Conservation (phyloP, 2,329 filamentous ascomycete species). For the Fusarium sambucinum region DNA sequence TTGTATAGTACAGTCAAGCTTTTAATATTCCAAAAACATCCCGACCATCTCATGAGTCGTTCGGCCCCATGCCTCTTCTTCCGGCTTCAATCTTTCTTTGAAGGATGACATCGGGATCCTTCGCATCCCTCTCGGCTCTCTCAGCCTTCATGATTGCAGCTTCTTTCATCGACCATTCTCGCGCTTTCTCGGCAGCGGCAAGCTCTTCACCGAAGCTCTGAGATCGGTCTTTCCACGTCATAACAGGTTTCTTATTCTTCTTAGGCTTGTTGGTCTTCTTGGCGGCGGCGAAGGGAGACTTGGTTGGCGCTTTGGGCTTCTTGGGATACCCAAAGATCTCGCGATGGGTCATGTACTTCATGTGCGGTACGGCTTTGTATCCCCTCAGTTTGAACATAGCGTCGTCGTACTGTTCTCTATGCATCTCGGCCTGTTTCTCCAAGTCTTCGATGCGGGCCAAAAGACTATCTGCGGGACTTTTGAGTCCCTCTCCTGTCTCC, state of each 20-base stretch:
- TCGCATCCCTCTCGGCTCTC: background rate
- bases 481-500: background rate
- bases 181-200: conserved; percentile 22
- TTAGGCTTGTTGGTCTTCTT: background rate
- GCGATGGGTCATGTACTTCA: conserved; percentile 48
- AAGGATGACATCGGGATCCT: conserved; percentile 26
- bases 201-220: conserved; percentile 24
- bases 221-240: conserved; percentile 13
- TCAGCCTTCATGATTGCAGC: conserved; percentile 4
- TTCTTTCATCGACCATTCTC: conserved; percentile 14
- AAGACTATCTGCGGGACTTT: conserved; percentile 12
- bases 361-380: conserved; percentile 42
- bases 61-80: conserved; percentile 2
- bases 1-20: conserved; percentile 38
- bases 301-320: conserved; percentile 31
- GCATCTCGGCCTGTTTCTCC: conserved; percentile 43
- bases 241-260: background rate
- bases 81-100: conserved; percentile 18
- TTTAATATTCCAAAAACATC: conserved; percentile 32
- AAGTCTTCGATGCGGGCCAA: conserved; percentile 41
- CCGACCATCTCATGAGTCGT: conserved; percentile 16
- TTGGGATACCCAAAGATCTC: conserved; percentile 47
- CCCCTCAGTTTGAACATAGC: conserved; percentile 51
- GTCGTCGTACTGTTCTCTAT: conserved; percentile 44
- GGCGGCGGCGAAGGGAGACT: conserved; percentile 34